Evolutionary conservation across 495 filamentous ascomycete genomes (phyloP).

Genomic region (Hapsidospora chrysogenum): DNA sequence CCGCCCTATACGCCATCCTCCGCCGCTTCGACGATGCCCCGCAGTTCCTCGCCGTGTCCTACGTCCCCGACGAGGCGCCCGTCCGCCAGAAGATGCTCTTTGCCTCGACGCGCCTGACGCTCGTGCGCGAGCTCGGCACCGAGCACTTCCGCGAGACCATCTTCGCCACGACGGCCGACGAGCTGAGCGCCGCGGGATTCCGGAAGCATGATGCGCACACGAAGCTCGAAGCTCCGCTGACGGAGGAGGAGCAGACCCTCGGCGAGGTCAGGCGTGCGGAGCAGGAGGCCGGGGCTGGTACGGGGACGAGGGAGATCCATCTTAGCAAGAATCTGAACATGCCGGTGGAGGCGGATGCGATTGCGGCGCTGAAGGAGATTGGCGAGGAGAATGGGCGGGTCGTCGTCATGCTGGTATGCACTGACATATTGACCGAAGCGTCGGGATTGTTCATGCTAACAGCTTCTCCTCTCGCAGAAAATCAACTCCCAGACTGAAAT

Average conservation of each 20-base stretch:
- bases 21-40: slow-evolving; percentile 40
- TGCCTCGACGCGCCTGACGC: slow-evolving; percentile 69
- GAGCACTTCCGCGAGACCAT: slow-evolving; percentile 71
- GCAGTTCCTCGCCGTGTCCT: slow-evolving; percentile 63
- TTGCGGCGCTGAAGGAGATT: slow-evolving; percentile 45
- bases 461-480: slow-evolving; percentile 24
- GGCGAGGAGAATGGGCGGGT: slow-evolving; percentile 29
- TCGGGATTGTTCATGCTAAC: neutral
- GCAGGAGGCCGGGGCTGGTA: slow-evolving; percentile 61
- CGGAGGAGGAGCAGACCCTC: slow-evolving; percentile 69
- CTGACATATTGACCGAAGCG: neutral
- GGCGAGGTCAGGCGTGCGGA: slow-evolving; percentile 65
- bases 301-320: slow-evolving; percentile 40
- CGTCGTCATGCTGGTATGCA: slow-evolving; percentile 67
- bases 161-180: slow-evolving; percentile 59
- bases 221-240: slow-evolving; percentile 60
- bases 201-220: slow-evolving; percentile 52
- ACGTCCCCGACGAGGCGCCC: slow-evolving; percentile 75
- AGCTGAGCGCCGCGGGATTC: slow-evolving; percentile 59
- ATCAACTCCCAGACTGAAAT: slow-evolving; percentile 64
- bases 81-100: slow-evolving; percentile 96
- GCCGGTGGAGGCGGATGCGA: slow-evolving; percentile 49
- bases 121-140: slow-evolving; percentile 71
- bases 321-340: slow-evolving; percentile 44
- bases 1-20: slow-evolving; percentile 72